Base-by-base conservation (phyloP, 805 yeast species). In the Ogataea degrootiae region DNA sequence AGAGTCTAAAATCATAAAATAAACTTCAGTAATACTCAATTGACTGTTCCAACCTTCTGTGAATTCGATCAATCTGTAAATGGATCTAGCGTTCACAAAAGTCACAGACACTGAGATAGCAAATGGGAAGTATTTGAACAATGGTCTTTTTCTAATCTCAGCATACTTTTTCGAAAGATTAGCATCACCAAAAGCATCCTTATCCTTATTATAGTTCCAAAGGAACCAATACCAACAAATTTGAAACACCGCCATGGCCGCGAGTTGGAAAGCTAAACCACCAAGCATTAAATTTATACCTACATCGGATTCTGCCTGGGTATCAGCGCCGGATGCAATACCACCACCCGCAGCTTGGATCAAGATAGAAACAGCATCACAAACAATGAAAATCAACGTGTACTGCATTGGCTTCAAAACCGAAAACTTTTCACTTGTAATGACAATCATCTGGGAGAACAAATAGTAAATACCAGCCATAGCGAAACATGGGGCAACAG, bases 391-490 rank as follows among this genome's bases (percentile, higher is more conserved):
- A 9, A 83, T 67, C 49, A 77, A 75, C 0, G 87, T 72, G 57
- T 79, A 81, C 55, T 68, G 68, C 67, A 74, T 68, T 9, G 88
- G 87, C 47, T 63, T 69, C 31, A 75, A 44, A 8, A 61, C 37
- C 0, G 87, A 77, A 53, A 63, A 79, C 17, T 66, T 57, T 47
- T 69, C 68, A 5, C 86, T 86, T 56, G 79, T 80, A 1, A 85
- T 62, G 50, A 80, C 80, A 45, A 79, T 69, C 39, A 82, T 53
- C 62, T 85, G 81, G 6, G 83, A 85, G 51, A 87, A 64, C 46
- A 82, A 71, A 52, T 73, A 82, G 64, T 87, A 87, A 2, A 86
- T 70, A 1, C 89, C 94, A 11, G 83, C 94, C 85, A 85, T 83
- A 39, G 83, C 71, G 61, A 87, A 83, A 6, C 85, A 85, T 0